Conservation (phyloP, 164 flowering plant species). For the Paratinospora sagittata region DNA sequence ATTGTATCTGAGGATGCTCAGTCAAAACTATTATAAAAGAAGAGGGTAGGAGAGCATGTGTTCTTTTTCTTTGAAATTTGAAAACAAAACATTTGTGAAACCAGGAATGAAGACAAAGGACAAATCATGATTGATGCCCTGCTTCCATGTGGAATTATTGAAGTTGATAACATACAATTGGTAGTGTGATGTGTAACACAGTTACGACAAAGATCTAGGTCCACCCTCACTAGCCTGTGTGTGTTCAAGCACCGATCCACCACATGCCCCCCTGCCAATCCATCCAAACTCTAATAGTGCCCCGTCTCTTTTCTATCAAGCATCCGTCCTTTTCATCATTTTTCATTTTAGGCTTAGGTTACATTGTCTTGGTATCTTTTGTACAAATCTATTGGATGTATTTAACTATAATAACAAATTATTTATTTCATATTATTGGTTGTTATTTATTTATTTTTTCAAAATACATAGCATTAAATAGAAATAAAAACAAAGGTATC, state of each 20-base stretch:
- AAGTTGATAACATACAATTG: constrained; percentile 1
- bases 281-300: not conserved
- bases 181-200: constrained; percentile 7
- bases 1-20: not conserved
- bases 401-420: no score
- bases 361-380: not conserved
- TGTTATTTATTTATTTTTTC: no score
- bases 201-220: constrained; percentile 9
- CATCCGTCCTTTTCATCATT: not conserved
- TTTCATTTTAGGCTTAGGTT: not conserved
- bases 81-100: not conserved
- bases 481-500: not conserved
- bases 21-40: constrained; percentile 1
- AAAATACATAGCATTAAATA: not conserved
- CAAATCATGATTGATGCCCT: constrained; percentile 12
- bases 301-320: not conserved
- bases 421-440: no score
- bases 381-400: not conserved
- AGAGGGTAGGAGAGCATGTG: not conserved
- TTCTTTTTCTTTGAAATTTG: not conserved
- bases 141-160: constrained; percentile 19
- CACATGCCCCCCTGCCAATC: constrained; percentile 6
- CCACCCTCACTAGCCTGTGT: constrained; percentile 10
- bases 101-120: constrained; percentile 15
- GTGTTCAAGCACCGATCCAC: not conserved